Evolutionary conservation across 352 stramenopile genomes (phyloP), one percentile per base, ranked within the genome.

Genomic region (Globisporangium acanthophoron): DNA sequence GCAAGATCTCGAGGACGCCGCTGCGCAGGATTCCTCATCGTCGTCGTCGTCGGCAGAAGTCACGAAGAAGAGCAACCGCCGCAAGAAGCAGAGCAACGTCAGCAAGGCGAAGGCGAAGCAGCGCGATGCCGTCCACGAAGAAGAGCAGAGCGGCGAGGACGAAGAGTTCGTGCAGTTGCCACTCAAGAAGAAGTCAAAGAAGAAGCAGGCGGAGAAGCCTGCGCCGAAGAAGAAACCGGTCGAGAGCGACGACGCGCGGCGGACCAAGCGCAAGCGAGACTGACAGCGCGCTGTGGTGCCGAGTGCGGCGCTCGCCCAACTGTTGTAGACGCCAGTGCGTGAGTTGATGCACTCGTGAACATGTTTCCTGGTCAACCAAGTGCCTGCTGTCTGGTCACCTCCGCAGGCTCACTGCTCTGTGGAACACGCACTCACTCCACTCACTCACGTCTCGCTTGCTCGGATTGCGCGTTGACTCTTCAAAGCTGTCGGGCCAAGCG

Each of bases 171-270:
- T 73, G 1, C 66, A 64, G 53, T 59, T 85, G 8, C 67, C 67
- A 33, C 64, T 84, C 35, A 89, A 89, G 67, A 82, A 67, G 15
- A 80, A 80, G 57, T 60, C 62, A 16, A 77, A 59, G 48, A 61
- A 58, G 46, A 61, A 45, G 18, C 69, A 66, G 24, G 15, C 68
- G 4, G 59, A 71, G 41, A 66, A 29, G 21, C 29, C 47, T 49
- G 55, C 27, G 57, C 1, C 35, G 29, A 62, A 56, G 49, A 62
- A 35, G 4, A 49, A 50, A 41, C 27, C 31, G 11, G 18, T 43
- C 49, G 35, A 46, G 15, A 20, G 2, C 15, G n/a, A 24, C 0
- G 44, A 51, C 59, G 45, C 43, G 31, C 53, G 52, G 27, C 69
- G 69, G 37, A 40, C 50, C 21, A 80, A 83, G 56, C 66, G 73